Percentiles rank a stretch among this genome's conserved stretches.
Conservation (phyloP, 192 early-diverging fungal genomes). For the Backusella westeae region DNA sequence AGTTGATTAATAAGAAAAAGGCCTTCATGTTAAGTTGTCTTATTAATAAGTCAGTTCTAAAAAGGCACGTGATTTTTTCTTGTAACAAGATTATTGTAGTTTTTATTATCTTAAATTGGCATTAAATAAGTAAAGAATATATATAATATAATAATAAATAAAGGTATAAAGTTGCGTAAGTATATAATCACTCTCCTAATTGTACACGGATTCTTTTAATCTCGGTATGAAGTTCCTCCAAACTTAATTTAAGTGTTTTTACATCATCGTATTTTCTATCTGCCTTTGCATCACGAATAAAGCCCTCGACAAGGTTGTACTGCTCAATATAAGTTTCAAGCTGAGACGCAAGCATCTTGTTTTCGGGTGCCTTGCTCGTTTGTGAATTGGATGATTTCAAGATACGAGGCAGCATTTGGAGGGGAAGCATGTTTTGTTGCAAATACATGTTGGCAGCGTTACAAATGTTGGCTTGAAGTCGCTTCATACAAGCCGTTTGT, state of each 20-base stretch:
- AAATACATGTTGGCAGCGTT: slow-evolving; percentile 65
- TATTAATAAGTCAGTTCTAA: too few relatives aligned
- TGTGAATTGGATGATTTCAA: slow-evolving; percentile 34
- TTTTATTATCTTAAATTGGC: background rate
- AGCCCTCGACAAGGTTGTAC: slow-evolving; percentile 57
- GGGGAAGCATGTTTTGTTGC: slow-evolving; percentile 76
- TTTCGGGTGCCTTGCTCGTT: slow-evolving; percentile 8
- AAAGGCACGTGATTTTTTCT: too few relatives aligned
- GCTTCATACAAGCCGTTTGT: slow-evolving; percentile 42
- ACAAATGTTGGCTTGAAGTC: slow-evolving; percentile 64
- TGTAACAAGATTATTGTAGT: background rate
- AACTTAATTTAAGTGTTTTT: slow-evolving; percentile 55
- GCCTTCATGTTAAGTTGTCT: too few relatives aligned
- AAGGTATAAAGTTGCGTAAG: background rate
- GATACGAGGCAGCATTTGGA: slow-evolving; percentile 65
- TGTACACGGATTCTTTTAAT: slow-evolving; percentile 41
- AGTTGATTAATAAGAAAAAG: too few relatives aligned
- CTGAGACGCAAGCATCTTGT: slow-evolving; percentile 37
- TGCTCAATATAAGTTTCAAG: slow-evolving; percentile 72
- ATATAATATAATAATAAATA: background rate
- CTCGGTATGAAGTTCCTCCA: slow-evolving; percentile 64
- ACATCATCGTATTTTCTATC: slow-evolving; percentile 76
- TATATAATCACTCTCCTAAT: background rate
- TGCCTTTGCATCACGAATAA: slow-evolving; percentile 59
- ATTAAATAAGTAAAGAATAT: background rate